A percentile compares a stretch with the other conserved stretches of the same genome.
These are phyloP conservation scores for Saccharomyces hybrid DNA, from an alignment of 1,139 yeast genomes.

Conservation along the genomic window DNA sequence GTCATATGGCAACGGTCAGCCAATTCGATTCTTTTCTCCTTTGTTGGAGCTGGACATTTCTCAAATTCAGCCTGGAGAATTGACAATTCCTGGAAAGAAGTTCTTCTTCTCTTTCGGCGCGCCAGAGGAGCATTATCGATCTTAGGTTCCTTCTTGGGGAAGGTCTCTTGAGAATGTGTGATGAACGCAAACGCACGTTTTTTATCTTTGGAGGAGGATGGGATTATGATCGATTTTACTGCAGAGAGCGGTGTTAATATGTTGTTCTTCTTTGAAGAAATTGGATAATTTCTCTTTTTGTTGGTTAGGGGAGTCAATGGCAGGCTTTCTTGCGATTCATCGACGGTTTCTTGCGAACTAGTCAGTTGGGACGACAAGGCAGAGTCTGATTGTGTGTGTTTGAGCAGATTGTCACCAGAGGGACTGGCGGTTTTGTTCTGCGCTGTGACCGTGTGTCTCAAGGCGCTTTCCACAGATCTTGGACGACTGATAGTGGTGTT, in stretches of 20 bases:
- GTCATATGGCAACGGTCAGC: constrained; percentile 80
- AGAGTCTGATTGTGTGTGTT: not conserved
- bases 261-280: constrained; percentile 3
- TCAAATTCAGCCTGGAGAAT: constrained; percentile 75
- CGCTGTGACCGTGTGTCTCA: constrained; percentile 18
- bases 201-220: constrained; percentile 19
- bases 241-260: constrained; percentile 25
- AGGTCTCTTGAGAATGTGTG: too few species aligned
- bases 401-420: not conserved
- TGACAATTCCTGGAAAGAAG: constrained; percentile 60
- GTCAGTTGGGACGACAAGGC: not conserved
- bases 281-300: not conserved
- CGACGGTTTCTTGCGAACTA: not conserved
- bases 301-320: not conserved
- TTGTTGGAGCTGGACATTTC: constrained; percentile 73
- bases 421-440: not conserved
- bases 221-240: constrained; percentile 23
- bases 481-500: constrained; percentile 13
- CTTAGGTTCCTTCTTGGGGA: too few species aligned
- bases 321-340: not conserved
- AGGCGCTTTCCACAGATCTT: constrained; percentile 22
- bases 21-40: constrained; percentile 64
- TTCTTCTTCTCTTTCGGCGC: too few species aligned
- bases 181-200: constrained; percentile 29
- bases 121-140: too few species aligned